These are phyloP conservation scores for Ogataea neopini DNA, from an alignment of 805 yeast genomes.

Conservation along the genomic window DNA sequence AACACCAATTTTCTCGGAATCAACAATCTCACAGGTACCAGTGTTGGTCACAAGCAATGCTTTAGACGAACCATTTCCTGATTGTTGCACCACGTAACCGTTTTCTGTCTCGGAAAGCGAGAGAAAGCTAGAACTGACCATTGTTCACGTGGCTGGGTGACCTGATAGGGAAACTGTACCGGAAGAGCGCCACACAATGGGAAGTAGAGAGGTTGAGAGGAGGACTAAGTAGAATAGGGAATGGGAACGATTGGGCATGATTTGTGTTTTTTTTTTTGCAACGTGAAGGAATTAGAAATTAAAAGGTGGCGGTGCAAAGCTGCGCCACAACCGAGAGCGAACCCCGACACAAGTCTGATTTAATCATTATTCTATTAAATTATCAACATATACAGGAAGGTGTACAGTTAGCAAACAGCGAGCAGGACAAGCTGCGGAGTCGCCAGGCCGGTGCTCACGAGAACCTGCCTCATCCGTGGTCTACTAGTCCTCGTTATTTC, in stretches of 20 bases:
- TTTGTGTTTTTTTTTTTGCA: neutral
- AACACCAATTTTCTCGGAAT: constrained; percentile 26
- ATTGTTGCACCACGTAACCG: constrained; percentile 31
- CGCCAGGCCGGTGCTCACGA: too few relatives aligned
- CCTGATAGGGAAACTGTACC: too few relatives aligned
- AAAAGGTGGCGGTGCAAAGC: neutral
- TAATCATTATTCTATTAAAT: too few relatives aligned
- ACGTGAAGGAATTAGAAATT: neutral
- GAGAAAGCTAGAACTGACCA: constrained; percentile 30
- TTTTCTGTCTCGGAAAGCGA: constrained; percentile 29
- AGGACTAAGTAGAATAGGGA: too few relatives aligned
- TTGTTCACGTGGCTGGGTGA: too few relatives aligned
- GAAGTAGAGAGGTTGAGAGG: neutral
- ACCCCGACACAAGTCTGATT: too few relatives aligned
- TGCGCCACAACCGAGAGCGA: too few relatives aligned
- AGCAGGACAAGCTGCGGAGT: too few relatives aligned
- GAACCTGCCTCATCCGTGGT: too few relatives aligned
- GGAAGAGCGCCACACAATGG: neutral
- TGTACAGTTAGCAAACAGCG: too few relatives aligned
- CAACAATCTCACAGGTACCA: constrained; percentile 30
- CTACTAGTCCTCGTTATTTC: neutral
- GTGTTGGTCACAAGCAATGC: constrained; percentile 28
- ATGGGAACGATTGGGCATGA: too few relatives aligned
- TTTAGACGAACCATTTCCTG: constrained; percentile 14
- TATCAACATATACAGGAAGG: too few relatives aligned